Base-by-base conservation (phyloP, 495 filamentous ascomycete species). In the Friedmanniomyces endolithicus region DNA sequence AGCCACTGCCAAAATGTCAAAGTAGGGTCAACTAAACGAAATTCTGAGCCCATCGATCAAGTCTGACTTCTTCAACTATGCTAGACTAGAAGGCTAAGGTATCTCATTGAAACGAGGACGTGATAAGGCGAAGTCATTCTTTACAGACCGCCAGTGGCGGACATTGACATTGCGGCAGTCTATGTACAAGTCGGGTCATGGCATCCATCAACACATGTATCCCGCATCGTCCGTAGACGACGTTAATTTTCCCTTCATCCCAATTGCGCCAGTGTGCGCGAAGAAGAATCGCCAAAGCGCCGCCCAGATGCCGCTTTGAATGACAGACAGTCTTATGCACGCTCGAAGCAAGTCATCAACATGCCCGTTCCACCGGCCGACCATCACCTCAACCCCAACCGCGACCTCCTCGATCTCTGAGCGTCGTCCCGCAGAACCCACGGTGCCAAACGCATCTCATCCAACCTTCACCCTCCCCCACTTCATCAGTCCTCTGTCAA, bases 401-500 rank as follows among this genome's bases (percentile, higher is more conserved):
- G n/a, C n/a, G n/a, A n/a, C n/a, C n/a, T n/a, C n/a, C n/a, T n/a
- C n/a, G n/a, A n/a, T n/a, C n/a, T n/a, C n/a, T n/a, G n/a, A n/a
- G n/a, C n/a, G n/a, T n/a, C n/a, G n/a, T n/a, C n/a, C n/a, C n/a
- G n/a, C n/a, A n/a, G n/a, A n/a, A n/a, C n/a, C n/a, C n/a, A n/a
- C n/a, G n/a, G n/a, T n/a, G n/a, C n/a, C n/a, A n/a, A n/a, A n/a
- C n/a, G 14, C 41, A 9, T 45, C 19, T 20, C 19, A 45, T 51
- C 48, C 48, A 51, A 11, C 20, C 25, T 34, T 14, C 27, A 6
- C 31, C n/a, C 31, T 39, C n/a, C n/a, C n/a, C n/a, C n/a, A n/a
- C n/a, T n/a, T 57, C 43, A 49, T 60, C 55, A 63, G 20, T 62
- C 62, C 50, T 70, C 67, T 34, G 69, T 70, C 63, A 72, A 65